phyloP scores from a whole-genome alignment of 345 rosid species.

The Arabidopsis arenosa region DNA sequence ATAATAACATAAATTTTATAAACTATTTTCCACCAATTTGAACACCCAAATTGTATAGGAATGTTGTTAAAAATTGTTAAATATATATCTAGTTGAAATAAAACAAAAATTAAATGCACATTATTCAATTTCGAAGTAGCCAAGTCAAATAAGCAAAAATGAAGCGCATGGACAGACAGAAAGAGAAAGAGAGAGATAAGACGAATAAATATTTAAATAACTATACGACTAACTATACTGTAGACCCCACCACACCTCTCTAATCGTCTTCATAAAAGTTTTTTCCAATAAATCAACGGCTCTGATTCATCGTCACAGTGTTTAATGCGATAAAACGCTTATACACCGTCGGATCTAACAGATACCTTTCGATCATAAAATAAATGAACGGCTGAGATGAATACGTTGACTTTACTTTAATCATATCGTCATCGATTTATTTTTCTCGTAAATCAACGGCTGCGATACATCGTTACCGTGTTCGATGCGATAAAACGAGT shows the following conservation, averaged over 20 bases:
- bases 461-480: conserved; percentile 2
- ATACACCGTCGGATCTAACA: conserved; percentile 7
- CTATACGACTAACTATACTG: neutral
- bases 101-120: neutral
- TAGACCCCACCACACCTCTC: conserved; percentile 12
- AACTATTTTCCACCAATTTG: neutral
- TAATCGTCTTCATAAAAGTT: neutral
- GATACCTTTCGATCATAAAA: neutral
- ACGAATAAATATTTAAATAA: conserved; percentile 14
- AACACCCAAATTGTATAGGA: neutral
- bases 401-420: conserved; percentile 27
- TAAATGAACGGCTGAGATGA: conserved; percentile 35
- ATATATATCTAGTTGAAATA: neutral
- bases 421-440: neutral
- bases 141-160: conserved; percentile 37
- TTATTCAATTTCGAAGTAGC: conserved; percentile 7
- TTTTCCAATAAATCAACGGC: conserved; percentile 37
- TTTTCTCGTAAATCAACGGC: conserved; percentile 36
- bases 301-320: neutral
- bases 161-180: conserved; percentile 9
- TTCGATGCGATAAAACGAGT: neutral
- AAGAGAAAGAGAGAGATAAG: neutral
- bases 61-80: neutral
- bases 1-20: too few species aligned
- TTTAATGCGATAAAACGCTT: neutral